Percentiles rank a stretch among this genome's conserved stretches.
Evolutionary conservation across 2,329 filamentous ascomycete species (phyloP).

Genomic region (Aureobasidium sp.): DNA sequence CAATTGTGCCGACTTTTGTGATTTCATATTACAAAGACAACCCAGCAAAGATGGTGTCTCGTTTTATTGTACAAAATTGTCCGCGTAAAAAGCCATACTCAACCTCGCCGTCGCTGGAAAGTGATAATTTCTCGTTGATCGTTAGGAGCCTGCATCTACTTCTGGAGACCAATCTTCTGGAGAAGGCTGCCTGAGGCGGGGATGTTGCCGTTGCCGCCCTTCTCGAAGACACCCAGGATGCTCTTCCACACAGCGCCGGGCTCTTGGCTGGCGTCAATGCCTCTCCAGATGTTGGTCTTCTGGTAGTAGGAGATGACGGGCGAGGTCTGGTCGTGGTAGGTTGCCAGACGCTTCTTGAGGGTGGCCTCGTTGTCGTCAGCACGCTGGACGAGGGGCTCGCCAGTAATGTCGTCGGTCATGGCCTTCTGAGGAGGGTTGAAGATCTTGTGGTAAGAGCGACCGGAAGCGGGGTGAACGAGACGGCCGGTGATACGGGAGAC

Average conservation of each 20-base stretch:
- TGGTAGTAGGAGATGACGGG: conserved; percentile 96
- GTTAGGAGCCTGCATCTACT: conserved; percentile 29
- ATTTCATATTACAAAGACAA: conserved; percentile 10
- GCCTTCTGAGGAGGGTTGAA: conserved; percentile 94
- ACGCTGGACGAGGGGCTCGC: conserved; percentile 92
- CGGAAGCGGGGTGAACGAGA: conserved; percentile 89
- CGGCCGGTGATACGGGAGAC: conserved; percentile 95
- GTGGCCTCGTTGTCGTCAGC: conserved; percentile 96
- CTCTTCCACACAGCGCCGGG: conserved; percentile 94
- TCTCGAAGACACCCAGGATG: conserved; percentile 73
- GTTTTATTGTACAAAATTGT: conserved; percentile 12
- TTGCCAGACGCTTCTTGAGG: conserved; percentile 86
- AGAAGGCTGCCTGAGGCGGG: conserved; percentile 38
- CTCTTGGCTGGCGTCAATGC: conserved; percentile 91
- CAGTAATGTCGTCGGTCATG: conserved; percentile 96
- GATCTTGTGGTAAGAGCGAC: conserved; percentile 94
- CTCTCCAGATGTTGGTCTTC: conserved; percentile 93
- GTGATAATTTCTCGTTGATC: conserved; percentile 3
- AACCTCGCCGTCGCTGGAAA: conserved; percentile 5
- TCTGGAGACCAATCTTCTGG: conserved; percentile 49
- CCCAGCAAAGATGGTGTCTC: conserved; percentile 2
- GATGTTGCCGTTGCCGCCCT: conserved; percentile 31
- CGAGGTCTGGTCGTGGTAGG: conserved; percentile 88
- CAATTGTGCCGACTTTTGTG: conserved; percentile 14
- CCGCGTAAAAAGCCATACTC: neutral